Evolutionary conservation across 768 basidiomycete genomes (phyloP), one percentile per base, ranked within the genome.

Genomic region (Psilocybe cyanescens): DNA sequence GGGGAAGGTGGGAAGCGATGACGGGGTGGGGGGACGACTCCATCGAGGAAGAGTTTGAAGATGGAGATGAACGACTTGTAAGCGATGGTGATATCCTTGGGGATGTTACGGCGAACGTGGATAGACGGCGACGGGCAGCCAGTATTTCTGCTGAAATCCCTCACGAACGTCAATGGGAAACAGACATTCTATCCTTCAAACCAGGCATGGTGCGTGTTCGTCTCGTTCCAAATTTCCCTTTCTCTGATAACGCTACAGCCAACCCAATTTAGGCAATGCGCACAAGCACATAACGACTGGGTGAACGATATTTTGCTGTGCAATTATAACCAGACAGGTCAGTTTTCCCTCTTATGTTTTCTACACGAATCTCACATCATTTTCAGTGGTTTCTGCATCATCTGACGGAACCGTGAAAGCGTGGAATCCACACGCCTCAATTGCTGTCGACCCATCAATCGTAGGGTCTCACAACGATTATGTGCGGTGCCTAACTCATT

Each of bases 351-450:
- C 31, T 14, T 59, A 17, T 39, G 3, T 29, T 41, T 45, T 29
- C 52, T 11, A 16, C 47, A 14, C 29, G 33, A 44, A 30, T 48
- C 51, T 63, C 64, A 58, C 70, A 31, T n/a, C 14, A 44, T 19
- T 14, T 14, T 3, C 64, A 88, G 92, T 98, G 48, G 83, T 98
- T 44, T 94, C 96, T 58, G 95, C 93, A 0, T 99, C 97, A 0
- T 97, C 96, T 2, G 97, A 99, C 70, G 95, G 96, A 16, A 94
- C 95, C 11, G 81, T 99, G 67, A 92, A 95, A 70, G 87, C 94
- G 0, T 99, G 97, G 97, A 88, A 82, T 56, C 97, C 97, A 0
- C 95, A 98, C 71, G 79, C 86, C 0, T 65, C 78, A 11, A 70
- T 79, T 16, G 76, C 83, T 7, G 75, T 83, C 4, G 87, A 90